Base-by-base conservation (phyloP, 306 rosid species). In the Malus asiatica region DNA sequence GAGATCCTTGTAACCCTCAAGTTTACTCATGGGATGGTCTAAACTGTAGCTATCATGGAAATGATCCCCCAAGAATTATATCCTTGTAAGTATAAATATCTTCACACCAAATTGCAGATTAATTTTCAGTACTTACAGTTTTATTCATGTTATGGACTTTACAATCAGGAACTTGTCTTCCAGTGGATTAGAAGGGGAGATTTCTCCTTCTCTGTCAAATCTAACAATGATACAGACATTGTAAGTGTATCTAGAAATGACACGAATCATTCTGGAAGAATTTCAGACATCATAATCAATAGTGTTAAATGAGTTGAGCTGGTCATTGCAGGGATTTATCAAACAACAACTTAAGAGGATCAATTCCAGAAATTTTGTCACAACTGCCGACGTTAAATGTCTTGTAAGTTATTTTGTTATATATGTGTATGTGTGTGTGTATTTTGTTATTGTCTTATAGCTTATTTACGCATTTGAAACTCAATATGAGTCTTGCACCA, bases 311-410 rank as follows among this genome's bases (percentile, higher is more conserved):
- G 23, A 33, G 11, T 65, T 7, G 22, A 65, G 30, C 32, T 33
- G 29, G 38, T 74, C 12, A 72, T 68, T 69, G 69, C 88, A 88
- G 92, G 85, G 90, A 84, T 79, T 73, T 86, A 77, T 88, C 89
- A 68, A 62, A 83, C 80, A 88, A 88, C 68, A 77, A n/a, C 68
- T 82, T 88, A 20, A 73, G 73, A 18, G 93, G 89, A 72, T 5
- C 75, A 61, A 27, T 87, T 6, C 88, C 91, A 18, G 82, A 79
- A 22, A 77, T 76, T 70, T 52, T 87, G 22, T 76, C 82, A 20
- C 42, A 77, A 63, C 32, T 89, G 84, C 78, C 72, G 75, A 13
- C 66, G 82, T 72, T 85, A 70, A 79, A 23, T 73, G 48, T 79
- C 68, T 61, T 85, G 91, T 89, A 82, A 89, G 89, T 33, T 33